Percentiles rank a stretch among this genome's conserved stretches.
Evolutionary conservation across 371 early-diverging fungal genomes (phyloP).

Genomic region (Capillidium heterosporum): DNA sequence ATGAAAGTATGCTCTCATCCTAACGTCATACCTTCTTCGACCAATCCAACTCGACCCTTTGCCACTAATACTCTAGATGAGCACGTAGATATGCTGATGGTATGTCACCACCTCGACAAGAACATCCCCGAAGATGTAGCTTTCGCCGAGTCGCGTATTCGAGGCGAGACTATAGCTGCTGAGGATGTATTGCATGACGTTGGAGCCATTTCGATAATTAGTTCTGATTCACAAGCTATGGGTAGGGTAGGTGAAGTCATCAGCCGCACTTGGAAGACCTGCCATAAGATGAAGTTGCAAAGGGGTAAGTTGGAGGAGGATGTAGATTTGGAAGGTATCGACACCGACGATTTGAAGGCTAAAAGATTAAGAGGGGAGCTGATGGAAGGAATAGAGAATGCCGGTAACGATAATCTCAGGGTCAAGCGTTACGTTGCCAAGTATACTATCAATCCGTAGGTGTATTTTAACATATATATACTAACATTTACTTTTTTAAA

Average conservation of each 20-base stretch:
- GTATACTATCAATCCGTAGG: constrained; percentile 92
- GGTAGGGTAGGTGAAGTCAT: constrained; percentile 86
- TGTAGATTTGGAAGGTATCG: too few relatives aligned
- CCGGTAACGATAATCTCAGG: constrained; percentile 65
- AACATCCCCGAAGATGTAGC: constrained; percentile 86
- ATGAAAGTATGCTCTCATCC: constrained; percentile 62
- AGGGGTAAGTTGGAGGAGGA: constrained; percentile 34
- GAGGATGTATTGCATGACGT: constrained; percentile 83
- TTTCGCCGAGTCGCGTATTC: constrained; percentile 87
- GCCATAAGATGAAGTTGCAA: constrained; percentile 75
- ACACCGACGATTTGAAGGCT: constrained; percentile 23
- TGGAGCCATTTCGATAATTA: constrained; percentile 81
- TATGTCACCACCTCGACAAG: constrained; percentile 86
- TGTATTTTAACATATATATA: too few relatives aligned
- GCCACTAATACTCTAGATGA: constrained; percentile 87
- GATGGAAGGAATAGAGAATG: too few relatives aligned
- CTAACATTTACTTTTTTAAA: too few relatives aligned
- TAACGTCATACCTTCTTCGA: constrained; percentile 78
- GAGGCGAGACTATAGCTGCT: constrained; percentile 88
- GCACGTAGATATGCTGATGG: constrained; percentile 94
- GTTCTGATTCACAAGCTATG: constrained; percentile 86
- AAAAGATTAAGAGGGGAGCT: too few relatives aligned
- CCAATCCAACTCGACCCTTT: constrained; percentile 84
- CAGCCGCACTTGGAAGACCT: constrained; percentile 80
- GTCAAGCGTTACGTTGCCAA: constrained; percentile 78